Evolutionary conservation across 495 filamentous ascomycete species (phyloP), one percentile per base, ranked within the genome.

Genomic region (Talaromyces thailandensis): DNA sequence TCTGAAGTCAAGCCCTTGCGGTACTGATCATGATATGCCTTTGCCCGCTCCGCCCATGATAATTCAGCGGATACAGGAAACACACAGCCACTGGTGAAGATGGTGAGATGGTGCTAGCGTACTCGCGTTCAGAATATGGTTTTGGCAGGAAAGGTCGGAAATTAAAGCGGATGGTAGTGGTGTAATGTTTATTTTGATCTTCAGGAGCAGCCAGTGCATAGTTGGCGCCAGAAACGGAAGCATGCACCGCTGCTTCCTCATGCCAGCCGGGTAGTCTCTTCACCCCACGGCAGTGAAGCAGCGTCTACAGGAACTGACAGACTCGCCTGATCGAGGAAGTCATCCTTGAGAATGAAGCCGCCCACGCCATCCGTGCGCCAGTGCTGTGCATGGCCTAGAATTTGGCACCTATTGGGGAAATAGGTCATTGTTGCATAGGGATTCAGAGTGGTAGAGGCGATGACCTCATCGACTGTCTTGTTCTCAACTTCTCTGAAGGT

Each of bases 181-280:
- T 73, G 57, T 74, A 73, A 61, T 70, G 69, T 18, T 60, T 66
- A 25, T 50, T 53, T 50, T 61, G 48, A 29, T 64, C 50, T 58
- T 66, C 67, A 14, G 60, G 26, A 23, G 60, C 56, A 21, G 69
- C 71, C 21, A 56, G 45, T 56, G 56, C 50, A 56, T 68, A 69
- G 62, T 68, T 71, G 56, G 57, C 61, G 9, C 66, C 66, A n/a
- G 71, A 68, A 18, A 71, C 50, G 12, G 63, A 64, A 18, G 69
- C 69, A 63, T 73, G 71, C 53, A 71, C 68, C 16, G 71, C 68
- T 23, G 62, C 68, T 24, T 70, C 69, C 65, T 73, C 72, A 61
- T 6, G 63, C 65, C 31, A 74, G 65, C 24, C 67, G 67, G 24
- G 37, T 31, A 14, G 53, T n/a, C 62, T 73, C 73, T 7, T 65